Evolutionary conservation across 257 asterid genomes (phyloP), one percentile per base, ranked within the genome.

Genomic region (Solanum chmielewskii): DNA sequence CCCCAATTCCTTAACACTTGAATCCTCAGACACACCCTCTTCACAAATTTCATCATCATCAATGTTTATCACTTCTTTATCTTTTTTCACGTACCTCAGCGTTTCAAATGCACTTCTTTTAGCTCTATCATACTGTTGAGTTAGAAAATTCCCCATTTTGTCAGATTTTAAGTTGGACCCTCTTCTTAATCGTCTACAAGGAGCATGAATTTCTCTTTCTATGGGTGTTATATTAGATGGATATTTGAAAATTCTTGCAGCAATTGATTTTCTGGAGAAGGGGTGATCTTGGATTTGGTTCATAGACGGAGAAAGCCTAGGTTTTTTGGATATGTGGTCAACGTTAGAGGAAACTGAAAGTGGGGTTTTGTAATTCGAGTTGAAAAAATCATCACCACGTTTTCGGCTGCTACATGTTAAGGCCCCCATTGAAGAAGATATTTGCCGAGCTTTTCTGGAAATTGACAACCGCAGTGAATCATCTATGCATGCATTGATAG

Each of bases 151-250:
- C 86, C 96, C 98, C 94, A 91, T 89, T 68, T 37, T 59, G 41
- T 68, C 25, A 68, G 1, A 27, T 6, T 74, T 47, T 16, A 87
- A 75, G n/a, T 25, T 33, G 74, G 10, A 27, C 77, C 92, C 85
- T 69, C 89, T 88, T 85, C 85, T 92, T 2, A 39, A 71, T 35
- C 27, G 89, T 70, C 93, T 91, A 33, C 92, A 87, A 4, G 98
- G 98, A 85, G 95, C 98, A 88, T 94, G 98, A 86, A 91, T 90
- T 69, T 84, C 93, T 75, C 97, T 90, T 41, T 21, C 39, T 42
- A 89, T 87, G 70, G 77, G 87, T 33, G 81, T 7, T n/a, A 87
- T 91, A 33, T 16, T 12, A 3, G 87, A 91, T 20, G 98, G 97
- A 87, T 94, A 93, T 90, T 13, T 83, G 56, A 85, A 56, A 80